A percentile compares a stretch with the other conserved stretches of the same genome.
Evolutionary conservation across 192 early-diverging fungal genomes (phyloP).

Genomic region (Coemansia sp.): DNA sequence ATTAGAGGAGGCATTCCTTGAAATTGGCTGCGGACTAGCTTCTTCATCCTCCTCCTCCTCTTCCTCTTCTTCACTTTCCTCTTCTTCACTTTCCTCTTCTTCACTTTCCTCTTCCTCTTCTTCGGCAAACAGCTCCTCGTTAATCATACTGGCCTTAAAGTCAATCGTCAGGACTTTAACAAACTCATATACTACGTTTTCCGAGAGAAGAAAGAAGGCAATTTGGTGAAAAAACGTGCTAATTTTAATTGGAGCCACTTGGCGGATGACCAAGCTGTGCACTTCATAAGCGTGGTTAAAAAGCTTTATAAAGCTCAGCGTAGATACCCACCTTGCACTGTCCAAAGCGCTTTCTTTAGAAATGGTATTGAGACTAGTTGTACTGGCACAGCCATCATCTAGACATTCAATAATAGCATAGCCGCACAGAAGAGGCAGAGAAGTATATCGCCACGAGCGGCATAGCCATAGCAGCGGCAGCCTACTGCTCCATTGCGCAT

Average conservation of each 20-base stretch:
- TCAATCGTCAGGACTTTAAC: not conserved
- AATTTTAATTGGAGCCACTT: not conserved
- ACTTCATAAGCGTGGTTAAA: not conserved
- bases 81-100: not conserved
- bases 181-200: not conserved
- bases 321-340: not conserved
- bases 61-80: not conserved
- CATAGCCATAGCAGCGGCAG: not conserved
- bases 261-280: not conserved
- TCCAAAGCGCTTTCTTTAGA: not conserved
- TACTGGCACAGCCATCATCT: not conserved
- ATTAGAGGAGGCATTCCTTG: too few species aligned
- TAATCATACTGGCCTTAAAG: not conserved
- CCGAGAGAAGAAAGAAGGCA: not conserved
- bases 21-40: not conserved
- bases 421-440: not conserved
- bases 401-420: not conserved
- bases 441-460: not conserved
- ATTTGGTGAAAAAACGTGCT: not conserved
- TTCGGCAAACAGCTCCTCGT: not conserved
- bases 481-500: not conserved
- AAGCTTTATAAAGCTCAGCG: conserved; percentile 2
- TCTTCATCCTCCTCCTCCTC: not conserved
- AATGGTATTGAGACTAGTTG: not conserved
- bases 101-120: not conserved